phyloP scores from a whole-genome alignment of 371 early-diverging fungal genomes.

The Circinella minor region DNA sequence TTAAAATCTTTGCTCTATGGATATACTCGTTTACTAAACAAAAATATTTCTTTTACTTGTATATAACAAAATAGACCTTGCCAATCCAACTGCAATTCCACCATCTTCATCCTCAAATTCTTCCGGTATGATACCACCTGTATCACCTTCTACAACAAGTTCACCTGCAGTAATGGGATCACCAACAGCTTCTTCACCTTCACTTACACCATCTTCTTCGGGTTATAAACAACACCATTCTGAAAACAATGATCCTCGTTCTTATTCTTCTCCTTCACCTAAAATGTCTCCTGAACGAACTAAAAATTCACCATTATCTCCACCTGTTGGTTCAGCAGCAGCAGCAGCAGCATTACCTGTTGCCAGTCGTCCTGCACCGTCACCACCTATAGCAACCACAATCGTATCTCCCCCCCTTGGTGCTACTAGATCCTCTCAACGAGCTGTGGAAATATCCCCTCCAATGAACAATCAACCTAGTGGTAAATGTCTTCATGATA shows the following conservation, averaged over 20 bases:
- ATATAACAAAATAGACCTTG: slow-evolving; percentile 3
- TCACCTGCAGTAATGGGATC: neutral
- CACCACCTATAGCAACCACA: neutral
- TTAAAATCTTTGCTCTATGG: neutral
- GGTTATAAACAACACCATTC: neutral
- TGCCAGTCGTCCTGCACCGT: neutral
- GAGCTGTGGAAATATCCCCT: neutral
- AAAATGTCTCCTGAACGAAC: slow-evolving; percentile 1
- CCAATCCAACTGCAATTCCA: slow-evolving; percentile 17
- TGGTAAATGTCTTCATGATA: neutral
- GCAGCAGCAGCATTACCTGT: neutral
- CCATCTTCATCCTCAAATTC: slow-evolving; percentile 7
- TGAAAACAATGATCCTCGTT: slow-evolving; percentile 6
- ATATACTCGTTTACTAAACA: slow-evolving; percentile 1
- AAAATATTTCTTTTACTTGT: neutral
- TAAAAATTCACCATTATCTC: neutral
- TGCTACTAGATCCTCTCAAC: neutral
- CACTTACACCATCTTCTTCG: neutral
- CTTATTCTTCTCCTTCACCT: slow-evolving; percentile 8
- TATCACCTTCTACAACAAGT: too few species aligned
- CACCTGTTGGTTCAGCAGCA: neutral
- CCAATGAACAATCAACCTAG: slow-evolving; percentile 1
- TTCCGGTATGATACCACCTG: neutral
- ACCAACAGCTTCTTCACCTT: slow-evolving; percentile 5
- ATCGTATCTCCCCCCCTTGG: neutral